These are phyloP conservation scores for Ophiostoma pallidulum DNA, from an alignment of 2,329 filamentous ascomycete genomes.

Conservation along the genomic window DNA sequence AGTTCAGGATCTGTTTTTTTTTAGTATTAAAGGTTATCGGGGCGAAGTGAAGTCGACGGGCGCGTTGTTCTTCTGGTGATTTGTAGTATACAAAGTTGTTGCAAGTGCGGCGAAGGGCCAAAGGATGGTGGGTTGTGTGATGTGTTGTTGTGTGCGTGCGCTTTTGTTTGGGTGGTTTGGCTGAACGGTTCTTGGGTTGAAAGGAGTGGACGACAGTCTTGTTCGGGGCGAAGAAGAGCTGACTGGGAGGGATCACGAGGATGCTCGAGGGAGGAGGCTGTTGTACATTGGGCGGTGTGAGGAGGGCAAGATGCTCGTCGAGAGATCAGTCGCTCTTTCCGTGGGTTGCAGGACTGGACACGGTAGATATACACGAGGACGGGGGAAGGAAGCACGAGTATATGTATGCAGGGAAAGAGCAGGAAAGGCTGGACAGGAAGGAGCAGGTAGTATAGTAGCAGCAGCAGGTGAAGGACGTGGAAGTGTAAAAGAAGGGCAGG, in stretches of 20 bases:
- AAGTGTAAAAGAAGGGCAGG: conserved; percentile 34
- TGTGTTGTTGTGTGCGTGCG: no score
- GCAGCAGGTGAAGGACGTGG: no score
- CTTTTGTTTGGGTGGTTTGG: no score
- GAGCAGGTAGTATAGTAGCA: conserved; percentile 7
- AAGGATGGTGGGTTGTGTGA: conserved; percentile 29
- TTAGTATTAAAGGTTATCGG: conserved; percentile 13
- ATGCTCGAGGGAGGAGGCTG: conserved; percentile 16
- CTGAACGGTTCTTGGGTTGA: conserved; percentile 19
- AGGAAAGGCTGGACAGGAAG: not conserved
- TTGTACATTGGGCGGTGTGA: conserved; percentile 16
- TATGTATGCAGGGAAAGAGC: not conserved
- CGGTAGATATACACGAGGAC: not conserved
- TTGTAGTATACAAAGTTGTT: conserved; percentile 23
- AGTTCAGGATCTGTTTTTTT: not conserved
- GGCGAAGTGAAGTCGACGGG: not conserved
- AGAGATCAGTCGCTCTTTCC: conserved; percentile 14
- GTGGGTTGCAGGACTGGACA: not conserved
- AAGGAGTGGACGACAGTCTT: conserved; percentile 39
- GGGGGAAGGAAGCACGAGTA: conserved; percentile 5
- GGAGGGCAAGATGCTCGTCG: conserved; percentile 7
- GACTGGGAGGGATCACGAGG: conserved; percentile 8
- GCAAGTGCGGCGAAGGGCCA: conserved; percentile 20
- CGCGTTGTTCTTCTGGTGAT: not conserved
- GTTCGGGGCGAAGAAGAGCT: conserved; percentile 14